Base-by-base conservation (phyloP, 1,284 basidiomycete species). In the Cutaneotrichosporon sp. region DNA sequence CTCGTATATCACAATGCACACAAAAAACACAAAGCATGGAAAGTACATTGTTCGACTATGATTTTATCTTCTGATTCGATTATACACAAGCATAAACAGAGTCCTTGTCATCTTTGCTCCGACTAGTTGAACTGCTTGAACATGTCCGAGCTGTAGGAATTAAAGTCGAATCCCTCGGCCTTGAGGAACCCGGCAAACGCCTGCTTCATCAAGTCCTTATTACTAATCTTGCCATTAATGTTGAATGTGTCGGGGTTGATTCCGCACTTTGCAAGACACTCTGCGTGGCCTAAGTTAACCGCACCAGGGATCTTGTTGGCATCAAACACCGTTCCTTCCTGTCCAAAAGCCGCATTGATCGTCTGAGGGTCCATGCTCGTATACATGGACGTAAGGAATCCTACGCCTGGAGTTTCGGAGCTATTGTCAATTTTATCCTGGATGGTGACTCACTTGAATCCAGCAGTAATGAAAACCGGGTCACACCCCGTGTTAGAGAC, bases 401-500 rank as follows among this genome's bases (percentile, higher is more conserved):
- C 49, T 21, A 51, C 49, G 49, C 49, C 49, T 5, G 49, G 49
- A 5, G 49, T 51, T 11, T 51, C 49, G 11, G 49, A 51, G 49
- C 49, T 51, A 22, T 0, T 7, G 26, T 51, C 13, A 51, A 22
- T 10, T 4, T 14, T 8, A 2, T 26, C 9, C n/a, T n/a, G n/a
- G 11, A 18, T 11, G 30, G 9, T 5, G 49, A 51, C 49, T 26
- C 30, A 51, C 49, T 31, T 51, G 49, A 51, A 51, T 11, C 22
- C 49, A 2, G 49, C 49, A 14, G 49, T 31, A 22, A 51, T 51
- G 14, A 51, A 16, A 10, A 31, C 49, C 10, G 49, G 49, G 49
- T 51, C 49, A 22, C 49, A 51, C 13, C 49, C 49, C 21, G 49
- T 51, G 49, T 51, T 51, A 22, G 49, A 13, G 49, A 51, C 49